A percentile compares a stretch with the other conserved stretches of the same genome.
Evolutionary conservation across 2,329 filamentous ascomycete species (phyloP).

Genomic region (Dothistroma pini): DNA sequence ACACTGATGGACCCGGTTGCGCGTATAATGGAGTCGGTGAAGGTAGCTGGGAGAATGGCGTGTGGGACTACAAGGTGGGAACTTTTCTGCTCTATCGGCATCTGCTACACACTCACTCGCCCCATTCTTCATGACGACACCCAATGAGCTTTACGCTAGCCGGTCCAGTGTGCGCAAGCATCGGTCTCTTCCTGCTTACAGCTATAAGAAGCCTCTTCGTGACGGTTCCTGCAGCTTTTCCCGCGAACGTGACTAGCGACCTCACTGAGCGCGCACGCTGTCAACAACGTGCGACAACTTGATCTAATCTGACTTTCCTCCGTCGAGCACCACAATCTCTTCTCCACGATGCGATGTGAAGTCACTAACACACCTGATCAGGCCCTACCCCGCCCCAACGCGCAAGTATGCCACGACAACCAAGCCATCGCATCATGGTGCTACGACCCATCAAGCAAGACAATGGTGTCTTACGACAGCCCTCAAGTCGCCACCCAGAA

Average conservation of each 20-base stretch:
- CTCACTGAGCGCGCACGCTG: constrained; percentile 14
- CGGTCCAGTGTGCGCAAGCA: not conserved
- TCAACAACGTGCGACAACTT: constrained; percentile 28
- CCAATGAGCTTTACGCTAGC: constrained; percentile 18
- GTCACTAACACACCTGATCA: not conserved
- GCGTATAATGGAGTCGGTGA: constrained; percentile 69
- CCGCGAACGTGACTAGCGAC: constrained; percentile 5
- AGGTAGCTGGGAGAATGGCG: constrained; percentile 79
- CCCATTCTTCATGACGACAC: constrained; percentile 55
- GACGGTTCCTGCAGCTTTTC: constrained; percentile 16
- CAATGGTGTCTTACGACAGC: constrained; percentile 75
- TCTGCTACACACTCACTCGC: not conserved
- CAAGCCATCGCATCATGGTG: constrained; percentile 70
- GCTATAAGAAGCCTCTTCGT: constrained; percentile 12
- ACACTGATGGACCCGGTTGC: constrained; percentile 69
- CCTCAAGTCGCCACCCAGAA: constrained; percentile 65
- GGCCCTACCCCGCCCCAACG: constrained; percentile 55
- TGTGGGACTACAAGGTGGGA: constrained; percentile 75
- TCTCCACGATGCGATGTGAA: not conserved
- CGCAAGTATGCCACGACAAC: constrained; percentile 60
- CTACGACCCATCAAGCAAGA: constrained; percentile 60
- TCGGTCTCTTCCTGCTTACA: not conserved
- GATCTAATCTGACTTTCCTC: constrained; percentile 38
- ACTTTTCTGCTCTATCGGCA: not conserved
- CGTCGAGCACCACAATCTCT: not conserved